Evolutionary conservation across 192 early-diverging fungal species (phyloP).

Genomic region (Gryganskiella cystojenkinii): DNA sequence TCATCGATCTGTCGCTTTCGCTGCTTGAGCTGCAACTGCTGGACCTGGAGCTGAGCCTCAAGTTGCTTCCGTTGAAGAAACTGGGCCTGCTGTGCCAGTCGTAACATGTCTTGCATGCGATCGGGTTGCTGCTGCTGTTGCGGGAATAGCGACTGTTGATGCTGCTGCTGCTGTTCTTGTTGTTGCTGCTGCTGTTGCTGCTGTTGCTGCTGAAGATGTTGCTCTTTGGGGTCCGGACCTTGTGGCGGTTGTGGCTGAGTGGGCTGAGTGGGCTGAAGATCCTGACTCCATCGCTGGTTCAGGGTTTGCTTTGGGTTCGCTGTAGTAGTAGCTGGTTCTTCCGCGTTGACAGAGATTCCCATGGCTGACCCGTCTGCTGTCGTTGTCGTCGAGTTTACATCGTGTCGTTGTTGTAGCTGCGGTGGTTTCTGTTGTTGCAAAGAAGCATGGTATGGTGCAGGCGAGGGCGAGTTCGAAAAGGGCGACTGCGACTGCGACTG

Average conservation of each 20-base stretch:
- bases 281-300: background rate
- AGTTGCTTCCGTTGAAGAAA: conserved; percentile 26
- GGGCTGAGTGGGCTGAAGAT: background rate
- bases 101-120: background rate
- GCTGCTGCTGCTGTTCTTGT: conserved; percentile 3
- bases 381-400: no score
- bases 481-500: no score
- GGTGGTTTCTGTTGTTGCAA: background rate
- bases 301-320: background rate
- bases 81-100: conserved; percentile 2
- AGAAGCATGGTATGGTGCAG: background rate
- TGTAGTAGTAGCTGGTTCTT: no score
- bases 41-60: conserved; percentile 24
- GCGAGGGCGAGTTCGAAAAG: no score
- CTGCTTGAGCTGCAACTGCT: conserved; percentile 26
- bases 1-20: conserved; percentile 8
- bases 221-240: background rate
- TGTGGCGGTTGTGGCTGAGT: background rate
- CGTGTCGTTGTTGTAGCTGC: no score
- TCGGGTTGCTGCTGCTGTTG: conserved; percentile 12
- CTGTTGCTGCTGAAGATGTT: background rate
- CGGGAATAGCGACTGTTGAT: background rate
- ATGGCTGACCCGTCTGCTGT: no score
- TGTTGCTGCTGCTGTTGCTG: conserved; percentile 2
- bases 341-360: background rate